Evolutionary conservation across 1,139 yeast species (phyloP), one percentile per base, ranked within the genome.

Genomic region (Debaryomycetaceae sp.): DNA sequence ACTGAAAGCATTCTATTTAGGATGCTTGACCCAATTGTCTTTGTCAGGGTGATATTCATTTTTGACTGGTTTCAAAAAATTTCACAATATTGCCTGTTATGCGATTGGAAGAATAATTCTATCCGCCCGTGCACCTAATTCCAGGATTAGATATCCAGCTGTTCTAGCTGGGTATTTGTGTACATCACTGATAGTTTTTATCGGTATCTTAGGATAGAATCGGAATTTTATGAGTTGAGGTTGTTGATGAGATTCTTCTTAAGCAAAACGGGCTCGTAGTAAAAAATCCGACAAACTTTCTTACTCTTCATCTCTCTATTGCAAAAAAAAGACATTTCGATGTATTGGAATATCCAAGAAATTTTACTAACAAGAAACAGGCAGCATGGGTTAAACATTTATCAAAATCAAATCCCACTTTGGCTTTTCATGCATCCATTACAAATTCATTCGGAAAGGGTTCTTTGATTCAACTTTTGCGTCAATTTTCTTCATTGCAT

Each of bases 361-460:
- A 30, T 24, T 31, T 18, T 34, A 31, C 83, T 77, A 73, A 78
- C 81, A 60, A 39, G 17, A 28, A 45, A 46, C 64, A 91, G 98
- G 98, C 98, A 62, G 96, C 98, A 37, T 92, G 98, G 98, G 96
- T 92, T 39, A 92, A 92, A 62, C 92, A 86, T 61, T 73, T 92
- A 51, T 89, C 97, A 2, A 89, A 87, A 58, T 87, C 82, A 45
- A 88, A 81, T 59, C 98, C 98, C 37, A 92, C 98, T 3, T 73
- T 92, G 55, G 98, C 98, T 47, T 92, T 92, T 74, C 98, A 92
- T 64, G 98, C 98, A 3, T 89, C 98, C 4, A 92, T 92, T 52
- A 92, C 95, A 50, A 92, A 92, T 63, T 89, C 98, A 0, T 92
- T 92, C 59, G 98, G 98, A 69, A 92, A 92, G 61, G 98, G 98